These are phyloP conservation scores for Tricladium varicosporioides DNA, from an alignment of 2,329 filamentous ascomycete genomes.

Conservation along the genomic window DNA sequence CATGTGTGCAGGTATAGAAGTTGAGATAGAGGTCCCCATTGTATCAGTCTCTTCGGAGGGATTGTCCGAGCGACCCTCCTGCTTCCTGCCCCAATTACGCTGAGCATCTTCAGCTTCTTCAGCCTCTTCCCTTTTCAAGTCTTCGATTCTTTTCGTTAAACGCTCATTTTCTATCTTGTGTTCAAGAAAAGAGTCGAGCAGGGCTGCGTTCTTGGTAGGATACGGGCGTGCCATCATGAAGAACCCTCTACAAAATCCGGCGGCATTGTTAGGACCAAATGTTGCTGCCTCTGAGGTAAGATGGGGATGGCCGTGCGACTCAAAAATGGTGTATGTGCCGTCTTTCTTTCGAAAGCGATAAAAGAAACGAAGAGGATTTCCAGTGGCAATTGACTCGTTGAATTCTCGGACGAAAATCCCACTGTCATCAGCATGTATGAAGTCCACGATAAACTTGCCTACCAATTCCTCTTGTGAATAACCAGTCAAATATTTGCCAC, in stretches of 20 bases:
- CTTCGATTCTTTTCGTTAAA: conserved; percentile 77
- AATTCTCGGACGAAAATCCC: conserved; percentile 82
- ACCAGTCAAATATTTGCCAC: conserved; percentile 70
- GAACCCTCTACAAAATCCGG: conserved; percentile 78
- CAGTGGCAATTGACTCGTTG: conserved; percentile 82
- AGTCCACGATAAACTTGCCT: conserved; percentile 74
- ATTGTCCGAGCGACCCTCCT: conserved; percentile 54
- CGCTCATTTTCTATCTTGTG: conserved; percentile 97
- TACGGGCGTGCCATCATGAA: conserved; percentile 93
- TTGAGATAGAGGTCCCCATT: conserved; percentile 30
- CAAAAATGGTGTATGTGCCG: conserved; percentile 74
- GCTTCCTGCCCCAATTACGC: conserved; percentile 57
- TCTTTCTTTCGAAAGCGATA: conserved; percentile 79
- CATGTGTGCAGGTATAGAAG: conserved; percentile 29
- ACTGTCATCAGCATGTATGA: conserved; percentile 83
- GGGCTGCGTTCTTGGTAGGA: conserved; percentile 78
- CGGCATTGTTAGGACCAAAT: conserved; percentile 61
- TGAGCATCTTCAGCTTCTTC: conserved; percentile 71
- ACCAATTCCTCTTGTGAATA: conserved; percentile 69
- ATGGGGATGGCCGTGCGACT: conserved; percentile 90
- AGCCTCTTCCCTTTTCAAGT: conserved; percentile 80
- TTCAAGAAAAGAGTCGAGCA: conserved; percentile 90
- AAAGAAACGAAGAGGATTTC: conserved; percentile 78
- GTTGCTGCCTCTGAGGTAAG: conserved; percentile 67
- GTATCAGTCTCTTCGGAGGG: conserved; percentile 41